Evolutionary conservation across 441 rosid species (phyloP).

Genomic region (Gossypium trilobum): DNA sequence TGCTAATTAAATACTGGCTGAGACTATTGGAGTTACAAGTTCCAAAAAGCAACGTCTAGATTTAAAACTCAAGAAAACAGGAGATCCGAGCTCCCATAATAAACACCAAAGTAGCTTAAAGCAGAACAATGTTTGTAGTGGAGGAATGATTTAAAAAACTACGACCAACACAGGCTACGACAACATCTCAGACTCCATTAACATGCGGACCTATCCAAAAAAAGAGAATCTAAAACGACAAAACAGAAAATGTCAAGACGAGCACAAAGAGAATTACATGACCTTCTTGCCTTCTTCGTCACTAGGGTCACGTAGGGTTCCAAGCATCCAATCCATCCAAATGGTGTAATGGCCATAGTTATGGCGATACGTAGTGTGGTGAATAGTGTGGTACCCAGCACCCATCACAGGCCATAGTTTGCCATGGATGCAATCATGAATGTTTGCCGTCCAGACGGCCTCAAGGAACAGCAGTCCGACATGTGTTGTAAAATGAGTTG

Average conservation of each 20-base stretch:
- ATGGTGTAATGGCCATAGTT: slow-evolving; percentile 89
- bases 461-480: slow-evolving; percentile 65
- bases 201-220: neutral
- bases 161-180: too few species aligned
- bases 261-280: slow-evolving; percentile 22
- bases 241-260: neutral
- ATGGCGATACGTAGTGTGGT: slow-evolving; percentile 83
- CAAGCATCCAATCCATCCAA: slow-evolving; percentile 97
- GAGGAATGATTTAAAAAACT: too few species aligned
- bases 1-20: too few species aligned
- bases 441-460: slow-evolving; percentile 83
- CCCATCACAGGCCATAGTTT: slow-evolving; percentile 90
- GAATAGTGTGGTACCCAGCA: slow-evolving; percentile 93
- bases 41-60: too few species aligned
- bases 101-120: too few species aligned
- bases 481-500: slow-evolving; percentile 69
- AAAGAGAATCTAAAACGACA: neutral
- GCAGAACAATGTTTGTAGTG: too few species aligned
- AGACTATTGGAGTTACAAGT: too few species aligned
- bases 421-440: slow-evolving; percentile 81
- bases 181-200: neutral
- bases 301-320: slow-evolving; percentile 65
- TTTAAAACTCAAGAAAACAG: too few species aligned
- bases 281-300: slow-evolving; percentile 43
- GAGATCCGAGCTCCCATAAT: too few species aligned